A percentile compares a stretch with the other conserved stretches of the same genome.
Conservation (phyloP, 768 basidiomycete genomes). For the Russula ochroleuca region DNA sequence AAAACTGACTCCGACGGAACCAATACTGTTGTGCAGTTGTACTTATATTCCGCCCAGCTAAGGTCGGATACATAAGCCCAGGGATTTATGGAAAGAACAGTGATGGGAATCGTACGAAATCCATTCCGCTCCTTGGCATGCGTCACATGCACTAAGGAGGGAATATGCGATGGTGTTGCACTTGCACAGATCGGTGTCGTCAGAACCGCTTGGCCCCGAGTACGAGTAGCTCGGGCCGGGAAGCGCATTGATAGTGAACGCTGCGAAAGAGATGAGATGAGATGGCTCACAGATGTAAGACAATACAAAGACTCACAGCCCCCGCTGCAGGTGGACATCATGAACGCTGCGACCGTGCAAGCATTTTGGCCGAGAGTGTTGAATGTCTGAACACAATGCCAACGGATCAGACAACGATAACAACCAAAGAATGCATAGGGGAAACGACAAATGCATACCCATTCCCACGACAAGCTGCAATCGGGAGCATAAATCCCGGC, state of each 20-base stretch:
- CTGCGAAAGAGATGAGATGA: background rate
- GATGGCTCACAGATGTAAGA: background rate
- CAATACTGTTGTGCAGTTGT: background rate
- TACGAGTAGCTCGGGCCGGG: background rate
- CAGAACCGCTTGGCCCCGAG: background rate
- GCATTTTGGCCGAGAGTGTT: conserved; percentile 15
- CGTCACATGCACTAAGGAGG: conserved; percentile 19
- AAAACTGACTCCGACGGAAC: conserved; percentile 2
- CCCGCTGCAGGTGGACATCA: conserved; percentile 9
- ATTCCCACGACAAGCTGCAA: background rate
- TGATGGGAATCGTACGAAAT: background rate
- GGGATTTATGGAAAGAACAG: too few relatives aligned
- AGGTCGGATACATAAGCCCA: background rate
- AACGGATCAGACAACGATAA: background rate
- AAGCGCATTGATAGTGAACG: conserved; percentile 3
- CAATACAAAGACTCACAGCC: conserved; percentile 7
- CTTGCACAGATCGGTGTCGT: conserved; percentile 6
- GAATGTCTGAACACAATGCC: background rate
- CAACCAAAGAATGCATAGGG: background rate
- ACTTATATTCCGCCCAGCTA: background rate
- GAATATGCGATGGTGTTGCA: conserved; percentile 13
- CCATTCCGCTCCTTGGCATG: background rate
- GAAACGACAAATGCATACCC: background rate
- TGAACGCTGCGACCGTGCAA: conserved; percentile 8
- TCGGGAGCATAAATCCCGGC: conserved; percentile 3